These are phyloP conservation scores for Cicer pinnatifidum DNA, from an alignment of 306 rosid genomes.

Conservation along the genomic window DNA sequence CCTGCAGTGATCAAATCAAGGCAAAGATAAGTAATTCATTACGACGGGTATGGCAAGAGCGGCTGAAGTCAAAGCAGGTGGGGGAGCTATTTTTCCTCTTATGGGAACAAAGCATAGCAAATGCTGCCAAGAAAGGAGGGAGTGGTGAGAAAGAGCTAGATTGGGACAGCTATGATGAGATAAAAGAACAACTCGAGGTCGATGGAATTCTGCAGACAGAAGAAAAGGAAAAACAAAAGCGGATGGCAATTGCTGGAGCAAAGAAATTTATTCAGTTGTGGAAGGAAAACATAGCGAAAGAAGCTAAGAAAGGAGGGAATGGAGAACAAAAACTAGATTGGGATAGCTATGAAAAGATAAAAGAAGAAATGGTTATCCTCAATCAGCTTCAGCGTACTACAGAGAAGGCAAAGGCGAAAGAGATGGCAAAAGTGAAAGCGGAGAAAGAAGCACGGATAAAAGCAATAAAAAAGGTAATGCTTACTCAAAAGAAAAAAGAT, in stretches of 20 bases:
- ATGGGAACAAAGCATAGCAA: slow-evolving; percentile 70
- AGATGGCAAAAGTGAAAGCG: slow-evolving; percentile 53
- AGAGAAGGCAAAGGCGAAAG: slow-evolving; percentile 63
- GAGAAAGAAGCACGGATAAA: slow-evolving; percentile 58
- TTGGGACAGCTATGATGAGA: slow-evolving; percentile 55
- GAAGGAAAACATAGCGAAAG: slow-evolving; percentile 61
- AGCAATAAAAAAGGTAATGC: slow-evolving; percentile 56
- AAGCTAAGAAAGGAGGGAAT: slow-evolving; percentile 72
- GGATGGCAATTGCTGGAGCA: slow-evolving; percentile 43
- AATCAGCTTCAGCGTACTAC: slow-evolving; percentile 51
- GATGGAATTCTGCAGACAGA: slow-evolving; percentile 33
- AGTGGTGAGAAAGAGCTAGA: slow-evolving; percentile 61
- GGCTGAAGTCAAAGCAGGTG: slow-evolving; percentile 54
- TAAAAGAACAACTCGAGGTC: slow-evolving; percentile 46
- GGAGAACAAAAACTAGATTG: slow-evolving; percentile 68
- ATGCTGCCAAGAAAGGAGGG: slow-evolving; percentile 76
- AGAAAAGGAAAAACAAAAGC: slow-evolving; percentile 52
- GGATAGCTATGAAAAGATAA: slow-evolving; percentile 72
- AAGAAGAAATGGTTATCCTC: slow-evolving; percentile 53
- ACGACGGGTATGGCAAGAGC: slow-evolving; percentile 64
- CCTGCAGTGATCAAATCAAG: slow-evolving; percentile 69
- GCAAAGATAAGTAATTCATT: slow-evolving; percentile 71
- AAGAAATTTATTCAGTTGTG: slow-evolving; percentile 48
- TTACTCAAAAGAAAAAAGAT: slow-evolving; percentile 50
- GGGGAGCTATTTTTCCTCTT: slow-evolving; percentile 54